Evolutionary conservation across 1,139 yeast genomes (phyloP).

Genomic region (Saccharomyces hybrid): DNA sequence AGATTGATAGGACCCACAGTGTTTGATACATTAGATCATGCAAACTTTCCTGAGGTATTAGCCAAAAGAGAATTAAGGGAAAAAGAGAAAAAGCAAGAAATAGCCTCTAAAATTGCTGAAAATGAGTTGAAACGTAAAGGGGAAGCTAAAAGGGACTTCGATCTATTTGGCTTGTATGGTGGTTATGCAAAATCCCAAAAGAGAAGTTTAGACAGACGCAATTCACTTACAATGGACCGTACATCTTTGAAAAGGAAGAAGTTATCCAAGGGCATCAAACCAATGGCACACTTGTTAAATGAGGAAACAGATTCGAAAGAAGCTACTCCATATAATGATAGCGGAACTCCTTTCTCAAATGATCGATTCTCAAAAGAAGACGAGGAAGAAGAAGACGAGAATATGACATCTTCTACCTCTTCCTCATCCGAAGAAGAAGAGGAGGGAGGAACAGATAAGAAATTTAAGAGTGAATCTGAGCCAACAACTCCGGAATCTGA

Average conservation of each 20-base stretch:
- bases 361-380: conserved; percentile 14
- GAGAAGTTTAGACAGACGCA: conserved; percentile 17
- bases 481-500: conserved; percentile 32
- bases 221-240: conserved; percentile 7
- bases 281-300: conserved; percentile 69
- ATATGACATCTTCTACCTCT: conserved; percentile 5
- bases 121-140: conserved; percentile 7
- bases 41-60: conserved; percentile 48
- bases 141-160: conserved; percentile 20
- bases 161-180: conserved; percentile 29
- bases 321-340: conserved; percentile 32
- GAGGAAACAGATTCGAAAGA: conserved; percentile 37
- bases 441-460: conserved; percentile 15
- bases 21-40: conserved; percentile 53
- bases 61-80: conserved; percentile 36
- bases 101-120: conserved; percentile 20
- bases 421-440: conserved; percentile 2
- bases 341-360: conserved; percentile 29
- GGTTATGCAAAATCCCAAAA: conserved; percentile 17
- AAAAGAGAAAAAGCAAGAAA: conserved; percentile 27
- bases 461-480: conserved; percentile 18
- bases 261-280: conserved; percentile 29
- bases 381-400: conserved; percentile 9
- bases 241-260: conserved; percentile 11
- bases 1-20: conserved; percentile 67